These are phyloP conservation scores for Sugiyamaella mastotermitis DNA, from an alignment of 805 yeast genomes.

Conservation along the genomic window DNA sequence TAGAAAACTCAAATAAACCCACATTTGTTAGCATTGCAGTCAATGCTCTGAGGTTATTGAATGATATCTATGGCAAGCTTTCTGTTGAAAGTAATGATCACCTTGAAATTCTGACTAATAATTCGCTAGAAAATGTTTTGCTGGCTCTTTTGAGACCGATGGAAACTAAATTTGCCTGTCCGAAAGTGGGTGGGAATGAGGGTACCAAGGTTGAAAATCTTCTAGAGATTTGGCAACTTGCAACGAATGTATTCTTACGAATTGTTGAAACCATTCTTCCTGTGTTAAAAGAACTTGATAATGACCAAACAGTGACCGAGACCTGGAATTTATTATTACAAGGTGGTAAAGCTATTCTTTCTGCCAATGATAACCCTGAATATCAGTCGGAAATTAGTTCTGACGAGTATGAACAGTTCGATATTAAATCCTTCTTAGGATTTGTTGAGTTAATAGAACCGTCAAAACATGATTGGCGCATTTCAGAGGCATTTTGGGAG, in stretches of 20 bases:
- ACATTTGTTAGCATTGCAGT: constrained; percentile 13
- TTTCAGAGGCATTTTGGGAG: constrained; percentile 31
- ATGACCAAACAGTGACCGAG: constrained; percentile 16
- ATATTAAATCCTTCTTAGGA: constrained; percentile 38
- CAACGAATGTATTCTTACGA: constrained; percentile 13
- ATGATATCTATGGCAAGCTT: no score
- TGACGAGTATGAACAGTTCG: constrained; percentile 39
- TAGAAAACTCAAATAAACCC: constrained; percentile 12
- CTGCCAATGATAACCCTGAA: constrained; percentile 14
- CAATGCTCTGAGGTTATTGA: constrained; percentile 9
- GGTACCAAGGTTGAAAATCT: neutral
- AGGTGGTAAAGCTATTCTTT: constrained; percentile 24
- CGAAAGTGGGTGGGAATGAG: constrained; percentile 2
- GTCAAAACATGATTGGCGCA: constrained; percentile 7
- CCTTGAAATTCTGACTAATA: constrained; percentile 3
- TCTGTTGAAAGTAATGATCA: neutral
- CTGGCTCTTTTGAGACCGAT: constrained; percentile 10
- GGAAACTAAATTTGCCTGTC: constrained; percentile 17
- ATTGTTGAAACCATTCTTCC: constrained; percentile 6
- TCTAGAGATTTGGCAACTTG: constrained; percentile 22
- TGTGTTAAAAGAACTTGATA: neutral
- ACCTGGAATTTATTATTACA: constrained; percentile 30
- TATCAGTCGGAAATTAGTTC: constrained; percentile 40
- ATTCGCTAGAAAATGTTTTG: constrained; percentile 11
- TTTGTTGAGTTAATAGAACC: constrained; percentile 31